Base-by-base conservation (phyloP, 2,329 filamentous ascomycete genomes). In the Setomelanomma holmii region DNA sequence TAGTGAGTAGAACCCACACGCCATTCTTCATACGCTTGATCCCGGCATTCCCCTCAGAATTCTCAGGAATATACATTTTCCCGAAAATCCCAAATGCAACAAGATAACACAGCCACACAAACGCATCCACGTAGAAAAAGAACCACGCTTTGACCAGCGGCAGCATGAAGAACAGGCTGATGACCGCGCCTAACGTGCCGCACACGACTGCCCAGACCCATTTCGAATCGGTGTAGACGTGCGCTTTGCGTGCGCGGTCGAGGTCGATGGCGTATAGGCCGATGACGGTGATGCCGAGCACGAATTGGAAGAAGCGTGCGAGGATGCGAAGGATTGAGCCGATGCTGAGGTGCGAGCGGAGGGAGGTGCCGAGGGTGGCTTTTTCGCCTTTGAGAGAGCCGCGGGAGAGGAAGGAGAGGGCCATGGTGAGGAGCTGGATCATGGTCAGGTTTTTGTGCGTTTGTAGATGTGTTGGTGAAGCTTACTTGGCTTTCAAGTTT, bases 21-120 rank as follows among this genome's bases (percentile, higher is more conserved):
- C 91, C 90, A 68, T 88, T 86, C 78, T 92, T 91, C 91, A 96
- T 96, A 50, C 90, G 83, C 60, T 80, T 77, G 51, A 93, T 82
- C 43, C 82, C 86, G 35, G 66, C 64, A 68, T 90, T 82, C 12
- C 86, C 86, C 69, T 89, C 80, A 0, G 87, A 73, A 52, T 91
- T 73, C 65, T 87, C 86, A 47, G 84, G 75, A 69, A 96, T 89
- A 79, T 88, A 96, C 81, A 93, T 85, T 64, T 83, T 86, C 47
- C 87, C 92, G 71, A 96, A 96, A 54, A 95, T 78, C 16, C 91
- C 92, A 72, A 96, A 96, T 5, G 95, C 80, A 1, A 86, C 84
- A 53, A 91, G 85, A 88, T 90, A 96, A 23, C 96, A 82, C 57
- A 95, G 79, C 63, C 75, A 90, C 16, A 96, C 75, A 12, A 93